A percentile compares a stretch with the other conserved stretches of the same genome.
Conservation (phyloP, 148 eudicot species). For the Rhododendron vialii region DNA sequence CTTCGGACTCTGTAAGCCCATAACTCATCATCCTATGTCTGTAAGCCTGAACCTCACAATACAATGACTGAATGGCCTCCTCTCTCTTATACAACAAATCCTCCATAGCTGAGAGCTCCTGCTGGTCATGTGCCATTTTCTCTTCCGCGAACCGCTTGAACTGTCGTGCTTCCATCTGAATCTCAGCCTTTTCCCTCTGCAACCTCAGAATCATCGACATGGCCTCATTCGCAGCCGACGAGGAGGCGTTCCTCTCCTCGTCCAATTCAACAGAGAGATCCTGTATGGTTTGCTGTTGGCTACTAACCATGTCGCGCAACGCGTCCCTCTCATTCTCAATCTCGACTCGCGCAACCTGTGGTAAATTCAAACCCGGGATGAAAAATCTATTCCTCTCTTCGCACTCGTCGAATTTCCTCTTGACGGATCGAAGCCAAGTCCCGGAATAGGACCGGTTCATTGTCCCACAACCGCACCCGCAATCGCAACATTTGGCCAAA, state of each 20-base stretch:
- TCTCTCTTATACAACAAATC: slow-evolving; percentile 70
- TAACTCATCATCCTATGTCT: slow-evolving; percentile 72
- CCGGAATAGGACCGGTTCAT: slow-evolving; percentile 42
- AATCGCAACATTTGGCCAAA: slow-evolving; percentile 57
- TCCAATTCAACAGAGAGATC: slow-evolving; percentile 72
- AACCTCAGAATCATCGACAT: slow-evolving; percentile 97
- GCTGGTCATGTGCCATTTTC: slow-evolving; percentile 58
- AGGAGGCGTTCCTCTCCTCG: slow-evolving; percentile 91
- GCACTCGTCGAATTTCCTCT: slow-evolving; percentile 67
- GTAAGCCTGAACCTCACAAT: slow-evolving; percentile 68
- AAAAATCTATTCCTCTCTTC: slow-evolving; percentile 34
- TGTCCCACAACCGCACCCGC: slow-evolving; percentile 62
- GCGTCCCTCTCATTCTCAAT: slow-evolving; percentile 68
- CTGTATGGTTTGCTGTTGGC: slow-evolving; percentile 68
- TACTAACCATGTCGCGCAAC: slow-evolving; percentile 65
- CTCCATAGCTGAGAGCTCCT: slow-evolving; percentile 55
- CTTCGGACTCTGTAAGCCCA: slow-evolving; percentile 74
- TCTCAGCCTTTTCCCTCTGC: slow-evolving; percentile 86
- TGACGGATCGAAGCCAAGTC: slow-evolving; percentile 64
- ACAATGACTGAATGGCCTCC: slow-evolving; percentile 55
- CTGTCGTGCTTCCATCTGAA: slow-evolving; percentile 72
- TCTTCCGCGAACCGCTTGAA: slow-evolving; percentile 71
- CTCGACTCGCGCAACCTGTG: slow-evolving; percentile 66
- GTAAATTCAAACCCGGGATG: slow-evolving; percentile 57
- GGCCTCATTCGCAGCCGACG: slow-evolving; percentile 91